Percentiles rank a stretch among this genome's conserved stretches.
phyloP scores from a whole-genome alignment of 345 rosid species.

The Brassica incana region DNA sequence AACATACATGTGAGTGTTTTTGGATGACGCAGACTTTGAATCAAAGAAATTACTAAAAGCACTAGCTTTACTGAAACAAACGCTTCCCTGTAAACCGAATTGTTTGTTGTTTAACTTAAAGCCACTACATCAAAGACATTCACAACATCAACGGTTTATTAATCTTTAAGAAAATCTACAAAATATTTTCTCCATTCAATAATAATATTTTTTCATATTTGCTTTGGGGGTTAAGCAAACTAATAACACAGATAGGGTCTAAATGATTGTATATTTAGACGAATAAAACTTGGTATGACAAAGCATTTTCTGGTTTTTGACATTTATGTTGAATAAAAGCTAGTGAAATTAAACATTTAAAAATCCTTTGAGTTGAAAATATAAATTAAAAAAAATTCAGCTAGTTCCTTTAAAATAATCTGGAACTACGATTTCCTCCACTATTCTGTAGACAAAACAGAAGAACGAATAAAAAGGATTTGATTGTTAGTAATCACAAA shows the following conservation, averaged over 20 bases:
- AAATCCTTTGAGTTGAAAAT: too few species aligned
- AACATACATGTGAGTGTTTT: not conserved
- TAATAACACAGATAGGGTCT: not conserved
- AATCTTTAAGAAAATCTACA: not conserved
- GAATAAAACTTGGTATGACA: not conserved
- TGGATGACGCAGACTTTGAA: not conserved
- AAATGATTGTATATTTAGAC: not conserved
- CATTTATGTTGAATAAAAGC: not conserved
- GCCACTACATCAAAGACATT: not conserved
- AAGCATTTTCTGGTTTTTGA: not conserved
- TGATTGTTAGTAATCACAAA: not conserved
- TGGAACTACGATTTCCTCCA: not conserved
- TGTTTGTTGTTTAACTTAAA: not conserved
- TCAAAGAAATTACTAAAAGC: not conserved
- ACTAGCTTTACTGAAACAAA: not conserved
- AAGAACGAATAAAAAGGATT: not conserved
- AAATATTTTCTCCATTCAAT: not conserved
- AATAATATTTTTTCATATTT: too few species aligned
- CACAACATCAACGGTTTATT: not conserved
- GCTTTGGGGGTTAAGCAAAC: too few species aligned
- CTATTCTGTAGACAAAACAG: not conserved
- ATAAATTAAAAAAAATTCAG: not conserved
- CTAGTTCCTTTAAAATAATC: not conserved
- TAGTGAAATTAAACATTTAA: not conserved
- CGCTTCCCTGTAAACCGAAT: not conserved